These are phyloP conservation scores for Sarocladium strictum DNA, from an alignment of 2,329 filamentous ascomycete genomes.

Conservation along the genomic window DNA sequence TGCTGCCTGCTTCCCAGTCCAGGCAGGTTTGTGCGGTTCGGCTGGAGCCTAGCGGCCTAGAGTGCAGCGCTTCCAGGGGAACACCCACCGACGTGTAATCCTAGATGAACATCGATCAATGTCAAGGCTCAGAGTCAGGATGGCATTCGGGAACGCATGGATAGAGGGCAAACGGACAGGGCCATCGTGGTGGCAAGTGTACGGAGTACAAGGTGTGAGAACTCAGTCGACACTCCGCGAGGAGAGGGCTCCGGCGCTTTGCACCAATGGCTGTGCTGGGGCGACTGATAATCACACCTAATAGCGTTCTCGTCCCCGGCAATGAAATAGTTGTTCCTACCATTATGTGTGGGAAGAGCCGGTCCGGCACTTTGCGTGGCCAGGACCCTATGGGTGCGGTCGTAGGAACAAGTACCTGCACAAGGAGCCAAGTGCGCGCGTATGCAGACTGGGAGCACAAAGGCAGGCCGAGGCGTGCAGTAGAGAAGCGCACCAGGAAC, in stretches of 20 bases:
- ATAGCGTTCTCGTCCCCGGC: not conserved
- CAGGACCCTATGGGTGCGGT: not conserved
- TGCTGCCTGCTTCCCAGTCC: not conserved
- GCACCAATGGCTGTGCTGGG: too few relatives aligned
- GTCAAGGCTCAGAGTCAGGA: not conserved
- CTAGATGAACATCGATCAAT: slow-evolving; percentile 1
- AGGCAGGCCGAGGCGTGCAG: slow-evolving; percentile 1
- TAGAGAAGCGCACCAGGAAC: slow-evolving; percentile 16
- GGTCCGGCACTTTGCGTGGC: not conserved
- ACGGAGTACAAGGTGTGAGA: not conserved
- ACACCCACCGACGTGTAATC: slow-evolving; percentile 1
- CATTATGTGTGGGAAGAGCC: not conserved
- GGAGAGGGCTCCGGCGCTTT: too few relatives aligned
- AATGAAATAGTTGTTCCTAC: not conserved
- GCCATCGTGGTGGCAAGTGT: not conserved
- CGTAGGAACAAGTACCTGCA: slow-evolving; percentile 1
- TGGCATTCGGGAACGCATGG: not conserved
- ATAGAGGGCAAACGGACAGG: not conserved
- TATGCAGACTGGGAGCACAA: slow-evolving; percentile 2
- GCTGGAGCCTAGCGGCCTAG: not conserved
- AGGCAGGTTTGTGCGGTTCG: not conserved
- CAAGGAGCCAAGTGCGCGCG: not conserved
- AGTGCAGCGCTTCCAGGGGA: not conserved
- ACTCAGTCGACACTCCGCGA: not conserved
- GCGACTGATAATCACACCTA: too few relatives aligned